These are phyloP conservation scores for Claviceps cyperi DNA, from an alignment of 2,329 filamentous ascomycete species.

Conservation along the genomic window DNA sequence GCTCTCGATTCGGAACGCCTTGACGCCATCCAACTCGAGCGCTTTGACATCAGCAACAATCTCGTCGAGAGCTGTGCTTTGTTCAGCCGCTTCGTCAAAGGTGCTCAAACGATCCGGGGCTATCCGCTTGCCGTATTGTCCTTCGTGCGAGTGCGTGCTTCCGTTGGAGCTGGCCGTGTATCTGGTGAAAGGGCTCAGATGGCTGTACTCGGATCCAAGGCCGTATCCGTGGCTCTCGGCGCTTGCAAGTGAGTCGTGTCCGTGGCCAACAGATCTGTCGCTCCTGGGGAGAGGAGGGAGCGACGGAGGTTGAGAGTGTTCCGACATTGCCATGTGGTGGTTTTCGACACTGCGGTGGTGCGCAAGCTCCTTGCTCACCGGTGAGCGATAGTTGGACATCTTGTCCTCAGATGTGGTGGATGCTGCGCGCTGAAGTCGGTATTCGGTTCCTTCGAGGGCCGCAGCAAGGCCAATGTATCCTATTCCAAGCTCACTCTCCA, in stretches of 20 bases:
- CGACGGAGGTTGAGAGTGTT: background rate
- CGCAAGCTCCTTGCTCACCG: background rate
- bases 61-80: constrained; percentile 10
- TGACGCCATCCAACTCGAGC: constrained; percentile 25
- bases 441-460: constrained; percentile 35
- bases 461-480: constrained; percentile 54
- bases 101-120: constrained; percentile 15
- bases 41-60: constrained; percentile 20
- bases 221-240: constrained; percentile 6
- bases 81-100: constrained; percentile 13
- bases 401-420: constrained; percentile 7
- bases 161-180: constrained; percentile 16
- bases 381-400: constrained; percentile 1
- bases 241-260: constrained; percentile 6
- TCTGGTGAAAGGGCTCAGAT: constrained; percentile 6
- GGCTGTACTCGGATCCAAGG: constrained; percentile 1
- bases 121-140: constrained; percentile 10
- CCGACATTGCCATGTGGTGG: background rate
- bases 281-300: constrained; percentile 4
- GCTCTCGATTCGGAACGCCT: constrained; percentile 32
- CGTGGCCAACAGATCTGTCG: constrained; percentile 2
- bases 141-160: constrained; percentile 18
- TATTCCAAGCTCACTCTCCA: constrained; percentile 46
- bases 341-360: constrained; percentile 7
- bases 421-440: constrained; percentile 8